A percentile compares a stretch with the other conserved stretches of the same genome.
Evolutionary conservation across 208 protist species (phyloP).

Genomic region (Trypanosoma brucei): DNA sequence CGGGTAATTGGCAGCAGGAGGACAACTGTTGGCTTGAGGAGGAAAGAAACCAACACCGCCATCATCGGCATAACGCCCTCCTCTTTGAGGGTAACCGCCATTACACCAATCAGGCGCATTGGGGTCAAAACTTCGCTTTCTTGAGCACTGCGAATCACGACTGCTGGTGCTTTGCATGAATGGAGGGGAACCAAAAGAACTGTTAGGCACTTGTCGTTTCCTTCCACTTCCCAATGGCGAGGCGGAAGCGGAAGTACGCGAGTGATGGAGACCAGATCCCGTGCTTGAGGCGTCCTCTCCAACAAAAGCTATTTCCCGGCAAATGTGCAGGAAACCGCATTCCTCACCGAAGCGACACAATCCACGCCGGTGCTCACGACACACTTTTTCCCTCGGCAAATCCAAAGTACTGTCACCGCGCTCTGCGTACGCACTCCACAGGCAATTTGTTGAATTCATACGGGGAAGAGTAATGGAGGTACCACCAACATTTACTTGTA

Average conservation of each 20-base stretch:
- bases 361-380: constrained; percentile 69
- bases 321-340: constrained; percentile 83
- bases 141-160: not conserved
- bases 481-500: constrained; percentile 55
- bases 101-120: not conserved
- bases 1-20: constrained; percentile 2
- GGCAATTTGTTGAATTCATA: constrained; percentile 59
- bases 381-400: constrained; percentile 51
- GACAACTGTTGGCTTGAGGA: constrained; percentile 13
- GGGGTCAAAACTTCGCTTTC: not conserved
- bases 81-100: not conserved
- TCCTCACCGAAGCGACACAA: constrained; percentile 85
- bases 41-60: not conserved
- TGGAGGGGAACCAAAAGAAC: too few relatives aligned
- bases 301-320: constrained; percentile 44
- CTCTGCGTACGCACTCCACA: constrained; percentile 64
- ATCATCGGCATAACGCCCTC: not conserved
- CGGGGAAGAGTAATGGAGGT: constrained; percentile 48
- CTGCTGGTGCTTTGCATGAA: too few relatives aligned
- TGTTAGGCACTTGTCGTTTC: too few relatives aligned
- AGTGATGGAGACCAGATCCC: not conserved
- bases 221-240: too few relatives aligned
- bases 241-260: too few relatives aligned
- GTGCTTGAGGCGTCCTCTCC: constrained; percentile 24
- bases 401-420: constrained; percentile 36